Percentiles rank a stretch among this genome's conserved stretches.
These are phyloP conservation scores for Zostera marina DNA, from an alignment of 116 monocot species.

Conservation along the genomic window DNA sequence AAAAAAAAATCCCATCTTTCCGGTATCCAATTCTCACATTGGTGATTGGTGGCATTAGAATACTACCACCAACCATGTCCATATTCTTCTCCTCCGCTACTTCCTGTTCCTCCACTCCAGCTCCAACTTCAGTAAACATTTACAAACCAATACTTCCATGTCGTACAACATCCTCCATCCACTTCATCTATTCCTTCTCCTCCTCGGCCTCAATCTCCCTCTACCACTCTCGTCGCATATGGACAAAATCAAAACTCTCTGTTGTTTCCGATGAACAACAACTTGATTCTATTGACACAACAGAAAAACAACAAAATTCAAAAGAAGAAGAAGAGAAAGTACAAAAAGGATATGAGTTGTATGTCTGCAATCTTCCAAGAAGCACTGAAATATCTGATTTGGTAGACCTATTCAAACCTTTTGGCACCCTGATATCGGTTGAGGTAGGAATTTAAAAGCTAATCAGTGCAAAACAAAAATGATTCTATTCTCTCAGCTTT, in stretches of 20 bases:
- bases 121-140: neutral
- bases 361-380: constrained; percentile 70
- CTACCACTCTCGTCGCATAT: neutral
- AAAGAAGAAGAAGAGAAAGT: neutral
- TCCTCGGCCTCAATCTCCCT: neutral
- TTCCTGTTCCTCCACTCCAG: neutral
- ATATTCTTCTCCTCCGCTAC: neutral
- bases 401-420: constrained; percentile 44
- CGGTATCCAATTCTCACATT: neutral
- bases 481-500: neutral
- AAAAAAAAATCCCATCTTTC: neutral
- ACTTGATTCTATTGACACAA: neutral
- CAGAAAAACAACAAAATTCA: neutral
- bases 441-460: constrained; percentile 24
- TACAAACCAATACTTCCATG: neutral
- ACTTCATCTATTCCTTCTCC: neutral
- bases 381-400: constrained; percentile 49
- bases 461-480: too few relatives aligned
- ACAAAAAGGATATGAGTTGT: constrained; percentile 35
- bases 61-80: neutral
- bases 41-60: neutral
- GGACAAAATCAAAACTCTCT: neutral
- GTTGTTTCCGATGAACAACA: constrained; percentile 1
- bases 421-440: constrained; percentile 47
- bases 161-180: neutral